A percentile compares a stretch with the other conserved stretches of the same genome.
Evolutionary conservation across 2,329 filamentous ascomycete species (phyloP).

Genomic region (Geosmithia flava): DNA sequence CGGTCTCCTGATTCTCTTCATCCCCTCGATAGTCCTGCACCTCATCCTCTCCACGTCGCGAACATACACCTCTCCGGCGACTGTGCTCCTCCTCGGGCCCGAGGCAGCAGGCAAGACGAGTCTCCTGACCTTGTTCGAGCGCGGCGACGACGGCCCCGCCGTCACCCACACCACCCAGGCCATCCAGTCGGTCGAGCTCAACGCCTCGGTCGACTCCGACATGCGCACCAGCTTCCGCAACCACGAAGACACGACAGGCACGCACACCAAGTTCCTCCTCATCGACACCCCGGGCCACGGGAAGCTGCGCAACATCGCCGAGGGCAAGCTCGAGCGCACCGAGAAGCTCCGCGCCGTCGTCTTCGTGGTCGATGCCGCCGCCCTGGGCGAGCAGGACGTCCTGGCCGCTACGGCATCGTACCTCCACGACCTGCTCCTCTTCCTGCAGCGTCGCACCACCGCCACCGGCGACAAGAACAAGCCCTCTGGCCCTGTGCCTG

Average conservation of each 20-base stretch:
- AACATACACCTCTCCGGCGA: conserved; percentile 55
- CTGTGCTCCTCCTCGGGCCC: conserved; percentile 71
- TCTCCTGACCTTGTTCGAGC: conserved; percentile 63
- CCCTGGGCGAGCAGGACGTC: conserved; percentile 43
- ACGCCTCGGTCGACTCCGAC: conserved; percentile 32
- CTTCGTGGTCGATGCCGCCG: conserved; percentile 79
- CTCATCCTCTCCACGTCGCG: conserved; percentile 55
- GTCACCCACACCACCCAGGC: conserved; percentile 44
- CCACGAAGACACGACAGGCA: conserved; percentile 40
- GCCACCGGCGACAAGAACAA: conserved; percentile 10
- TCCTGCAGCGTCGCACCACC: conserved; percentile 60
- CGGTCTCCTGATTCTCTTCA: conserved; percentile 57
- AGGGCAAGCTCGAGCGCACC: conserved; percentile 31
- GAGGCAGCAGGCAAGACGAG: conserved; percentile 79
- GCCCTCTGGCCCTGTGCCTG: conserved; percentile 35
- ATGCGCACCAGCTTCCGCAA: conserved; percentile 35
- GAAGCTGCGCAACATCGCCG: conserved; percentile 68
- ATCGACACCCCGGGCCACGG: conserved; percentile 91
- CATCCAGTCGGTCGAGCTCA: conserved; percentile 39
- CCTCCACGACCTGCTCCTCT: conserved; percentile 78
- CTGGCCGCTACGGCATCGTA: conserved; percentile 69
- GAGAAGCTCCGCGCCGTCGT: conserved; percentile 59
- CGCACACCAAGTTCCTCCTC: conserved; percentile 60
- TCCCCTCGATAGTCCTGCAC: conserved; percentile 70
- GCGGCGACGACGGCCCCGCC: conserved; percentile 26